phyloP scores from a whole-genome alignment of 2,329 filamentous ascomycete species.

The Thelonectria blattea region DNA sequence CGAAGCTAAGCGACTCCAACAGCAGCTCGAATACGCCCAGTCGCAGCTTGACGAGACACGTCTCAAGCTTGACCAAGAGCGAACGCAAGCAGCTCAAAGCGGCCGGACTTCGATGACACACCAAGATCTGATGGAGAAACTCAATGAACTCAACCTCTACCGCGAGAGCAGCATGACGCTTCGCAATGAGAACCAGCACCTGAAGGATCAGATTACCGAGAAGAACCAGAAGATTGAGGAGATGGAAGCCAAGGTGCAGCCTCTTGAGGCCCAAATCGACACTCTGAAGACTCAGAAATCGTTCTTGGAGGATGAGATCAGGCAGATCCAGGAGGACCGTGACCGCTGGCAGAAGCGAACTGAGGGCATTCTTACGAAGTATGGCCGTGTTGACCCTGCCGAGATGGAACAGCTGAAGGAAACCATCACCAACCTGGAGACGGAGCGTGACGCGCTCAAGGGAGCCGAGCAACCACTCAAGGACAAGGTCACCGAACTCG shows the following conservation, averaged over 20 bases:
- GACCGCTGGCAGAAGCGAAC: conserved; percentile 96
- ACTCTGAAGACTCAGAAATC: conserved; percentile 83
- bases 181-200: conserved; percentile 82
- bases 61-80: conserved; percentile 89
- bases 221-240: conserved; percentile 78
- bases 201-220: conserved; percentile 76
- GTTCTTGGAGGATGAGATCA: conserved; percentile 85
- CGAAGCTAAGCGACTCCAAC: conserved; percentile 85
- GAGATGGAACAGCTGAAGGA: conserved; percentile 90
- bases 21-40: conserved; percentile 87
- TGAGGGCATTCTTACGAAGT: conserved; percentile 94
- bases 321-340: conserved; percentile 86
- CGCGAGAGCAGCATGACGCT: conserved; percentile 93
- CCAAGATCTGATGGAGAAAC: conserved; percentile 89
- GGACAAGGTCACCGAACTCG: conserved; percentile 58
- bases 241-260: conserved; percentile 77
- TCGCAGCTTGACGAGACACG: conserved; percentile 87
- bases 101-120: conserved; percentile 78
- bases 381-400: conserved; percentile 91
- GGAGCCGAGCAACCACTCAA: conserved; percentile 58
- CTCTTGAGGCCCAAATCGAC: conserved; percentile 78
- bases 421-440: conserved; percentile 69
- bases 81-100: conserved; percentile 74
- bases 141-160: conserved; percentile 95
- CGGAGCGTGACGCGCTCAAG: conserved; percentile 66